Evolutionary conservation across 768 basidiomycete genomes (phyloP), one percentile per base, ranked within the genome.

Genomic region (Russula foetens): DNA sequence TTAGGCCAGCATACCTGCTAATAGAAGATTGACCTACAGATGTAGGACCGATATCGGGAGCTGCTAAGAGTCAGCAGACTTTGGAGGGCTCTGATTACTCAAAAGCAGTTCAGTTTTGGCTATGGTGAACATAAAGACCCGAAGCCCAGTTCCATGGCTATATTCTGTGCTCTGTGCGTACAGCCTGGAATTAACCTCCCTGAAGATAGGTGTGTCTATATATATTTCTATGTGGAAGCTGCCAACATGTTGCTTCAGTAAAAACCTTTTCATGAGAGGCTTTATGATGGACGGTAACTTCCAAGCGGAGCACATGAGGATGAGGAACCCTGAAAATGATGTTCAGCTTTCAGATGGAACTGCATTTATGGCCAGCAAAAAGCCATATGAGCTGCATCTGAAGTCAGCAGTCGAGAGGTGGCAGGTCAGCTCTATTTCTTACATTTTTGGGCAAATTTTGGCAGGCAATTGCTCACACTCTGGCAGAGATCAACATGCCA

Each of bases 241-340:
- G 31, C 49, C 31, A 4, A 35, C 49, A 35, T 23, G 12, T 35
- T 8, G 6, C 6, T 35, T 33, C 21, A 49, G 48, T 4, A 31
- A 31, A 49, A 49, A 2, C 28, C 48, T 49, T 49, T 49, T 41
- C 17, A 41, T 31, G 48, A 2, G 48, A 29, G 48, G 48, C 14
- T 55, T 55, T 19, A 55, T 52, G 19, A 52, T 52, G 51, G 51
- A 52, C 14, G 21, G 35, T 5, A 52, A 52, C 51, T 52, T 52
- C 51, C 23, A 41, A 15, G 53, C 53, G 12, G 53, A 54, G 43
- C 53, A 54, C 3, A 54, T 54, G 43, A 43, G 12, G 43, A 45
- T 45, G 39, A 43, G 43, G 17, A 31, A 43, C 3, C 43, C 53
- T 11, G 29, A 44, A n/a, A 33, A n/a, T 6, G n/a, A 54, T 11